These are phyloP conservation scores for Termitomyces sp. DNA, from an alignment of 768 basidiomycete species.

Conservation along the genomic window DNA sequence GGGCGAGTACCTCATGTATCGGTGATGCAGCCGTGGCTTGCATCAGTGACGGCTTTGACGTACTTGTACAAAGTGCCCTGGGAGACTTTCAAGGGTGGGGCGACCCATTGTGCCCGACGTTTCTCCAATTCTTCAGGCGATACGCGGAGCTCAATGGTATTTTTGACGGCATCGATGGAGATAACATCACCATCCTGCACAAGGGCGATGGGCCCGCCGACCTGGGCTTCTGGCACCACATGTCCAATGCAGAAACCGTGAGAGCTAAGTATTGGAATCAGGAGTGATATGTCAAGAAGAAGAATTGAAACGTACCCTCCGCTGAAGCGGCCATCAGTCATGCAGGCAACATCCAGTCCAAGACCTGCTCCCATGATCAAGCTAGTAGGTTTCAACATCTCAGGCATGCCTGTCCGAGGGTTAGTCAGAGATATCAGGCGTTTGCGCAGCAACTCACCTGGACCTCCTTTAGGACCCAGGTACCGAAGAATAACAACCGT, in stretches of 20 bases:
- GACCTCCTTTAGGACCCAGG: slow-evolving; percentile 95
- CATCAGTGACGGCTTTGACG: slow-evolving; percentile 82
- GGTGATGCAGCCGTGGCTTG: slow-evolving; percentile 90
- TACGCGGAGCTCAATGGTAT: slow-evolving; percentile 77
- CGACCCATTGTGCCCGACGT: slow-evolving; percentile 71
- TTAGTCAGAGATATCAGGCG: slow-evolving; percentile 15
- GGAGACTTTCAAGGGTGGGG: slow-evolving; percentile 80
- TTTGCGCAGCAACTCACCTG: slow-evolving; percentile 55
- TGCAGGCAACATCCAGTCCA: slow-evolving; percentile 91
- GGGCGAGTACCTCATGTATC: slow-evolving; percentile 50
- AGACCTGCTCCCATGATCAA: slow-evolving; percentile 98
- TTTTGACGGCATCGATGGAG: slow-evolving; percentile 84
- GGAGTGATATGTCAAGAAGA: slow-evolving; percentile 11
- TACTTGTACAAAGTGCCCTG: slow-evolving; percentile 90
- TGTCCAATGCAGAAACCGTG: slow-evolving; percentile 98
- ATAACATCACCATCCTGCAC: slow-evolving; percentile 87
- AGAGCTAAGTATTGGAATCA: slow-evolving; percentile 50
- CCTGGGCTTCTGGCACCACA: slow-evolving; percentile 94
- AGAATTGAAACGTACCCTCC: slow-evolving; percentile 71
- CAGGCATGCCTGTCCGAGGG: slow-evolving; percentile 79
- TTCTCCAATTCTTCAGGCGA: slow-evolving; percentile 74
- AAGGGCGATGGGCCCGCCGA: slow-evolving; percentile 89
- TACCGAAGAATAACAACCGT: slow-evolving; percentile 94
- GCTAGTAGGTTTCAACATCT: slow-evolving; percentile 98
- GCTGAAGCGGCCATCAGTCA: slow-evolving; percentile 97